Evolutionary conservation across 345 rosid species (phyloP), one percentile per base, ranked within the genome.

Genomic region (Pistacia vera): DNA sequence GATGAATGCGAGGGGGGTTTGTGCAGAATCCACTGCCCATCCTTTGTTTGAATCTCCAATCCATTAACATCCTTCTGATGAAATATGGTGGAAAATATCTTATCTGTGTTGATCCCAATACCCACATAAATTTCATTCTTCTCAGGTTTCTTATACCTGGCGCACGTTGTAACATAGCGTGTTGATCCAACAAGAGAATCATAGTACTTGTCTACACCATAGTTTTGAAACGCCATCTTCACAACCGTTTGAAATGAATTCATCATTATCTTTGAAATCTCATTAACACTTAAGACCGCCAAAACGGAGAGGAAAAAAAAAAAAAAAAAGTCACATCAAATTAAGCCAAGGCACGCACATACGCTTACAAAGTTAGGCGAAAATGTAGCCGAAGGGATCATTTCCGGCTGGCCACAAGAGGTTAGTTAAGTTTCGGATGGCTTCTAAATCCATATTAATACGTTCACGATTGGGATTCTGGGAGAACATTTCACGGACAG

Each of bases 1-100:
- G 91, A 86, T 17, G 92, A 81, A 18, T 33, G 9, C 46, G 93
- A 89, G 0, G 91, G 81, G 7, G 83, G 74, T 46, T 82, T 65
- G 0, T 86, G 79, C 35, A 63, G 61, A 11, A 90, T 79, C 90
- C 87, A 89, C 4, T 85, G 74, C 11, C 82, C 88, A 33, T 75
- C 85, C 74, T 75, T 85, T 36, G 85, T 75, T 63, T 84, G 83
- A 8, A 92, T 58, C 80, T 25, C 25, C 25, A 25, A 25, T 25
- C 25, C 25, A 25, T 25, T 25, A 25, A 25, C 25, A 25, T 25
- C 25, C 25, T 25, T 25, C 25, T 25, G 25, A 25, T 25, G 25
- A 25, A 25, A 0, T 25, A 25, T 0, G 25, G 25, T 25, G 25
- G 25, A 25, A 25, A 25, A 25, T 25, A 25, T 25, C 25, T 25